Percentiles rank a stretch among this genome's conserved stretches.
Evolutionary conservation across 2,329 filamentous ascomycete genomes (phyloP).

Genomic region (Eurotiales sp.): DNA sequence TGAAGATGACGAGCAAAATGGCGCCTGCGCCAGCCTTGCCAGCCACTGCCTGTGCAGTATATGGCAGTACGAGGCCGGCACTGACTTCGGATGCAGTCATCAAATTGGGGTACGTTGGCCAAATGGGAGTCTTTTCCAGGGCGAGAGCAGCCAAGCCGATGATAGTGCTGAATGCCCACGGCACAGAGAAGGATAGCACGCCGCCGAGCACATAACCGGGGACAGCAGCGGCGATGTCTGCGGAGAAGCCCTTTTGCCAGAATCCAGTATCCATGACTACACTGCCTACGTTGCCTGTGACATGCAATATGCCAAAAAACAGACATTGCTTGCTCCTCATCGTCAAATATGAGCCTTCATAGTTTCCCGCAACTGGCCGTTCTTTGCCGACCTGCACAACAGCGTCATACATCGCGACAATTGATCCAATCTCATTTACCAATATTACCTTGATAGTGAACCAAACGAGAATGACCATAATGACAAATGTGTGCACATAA

Average conservation of each 20-base stretch:
- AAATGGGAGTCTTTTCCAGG: constrained; percentile 46
- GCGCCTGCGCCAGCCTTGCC: constrained; percentile 42
- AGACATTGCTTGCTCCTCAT: constrained; percentile 40
- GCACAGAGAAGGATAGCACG: constrained; percentile 45
- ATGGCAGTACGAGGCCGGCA: constrained; percentile 48
- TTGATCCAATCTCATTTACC: constrained; percentile 40
- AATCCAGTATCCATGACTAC: constrained; percentile 53
- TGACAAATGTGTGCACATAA: constrained; percentile 47
- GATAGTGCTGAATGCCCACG: constrained; percentile 47
- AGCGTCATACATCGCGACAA: constrained; percentile 46
- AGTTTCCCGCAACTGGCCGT: constrained; percentile 46
- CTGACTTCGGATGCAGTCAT: constrained; percentile 41
- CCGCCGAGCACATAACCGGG: constrained; percentile 47
- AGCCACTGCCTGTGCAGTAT: constrained; percentile 42
- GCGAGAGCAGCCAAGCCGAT: constrained; percentile 45
- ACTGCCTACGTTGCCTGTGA: constrained; percentile 26
- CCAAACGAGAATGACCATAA: constrained; percentile 47
- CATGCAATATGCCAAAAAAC: not conserved
- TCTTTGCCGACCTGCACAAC: constrained; percentile 40
- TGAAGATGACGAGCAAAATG: constrained; percentile 49
- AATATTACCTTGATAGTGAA: constrained; percentile 46
- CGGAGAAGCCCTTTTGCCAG: constrained; percentile 52
- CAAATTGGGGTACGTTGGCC: constrained; percentile 40
- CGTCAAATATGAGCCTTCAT: constrained; percentile 45
- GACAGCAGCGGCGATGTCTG: constrained; percentile 46